Base-by-base conservation (phyloP, 305 asterid genomes). In the Plantago lanceolata region DNA sequence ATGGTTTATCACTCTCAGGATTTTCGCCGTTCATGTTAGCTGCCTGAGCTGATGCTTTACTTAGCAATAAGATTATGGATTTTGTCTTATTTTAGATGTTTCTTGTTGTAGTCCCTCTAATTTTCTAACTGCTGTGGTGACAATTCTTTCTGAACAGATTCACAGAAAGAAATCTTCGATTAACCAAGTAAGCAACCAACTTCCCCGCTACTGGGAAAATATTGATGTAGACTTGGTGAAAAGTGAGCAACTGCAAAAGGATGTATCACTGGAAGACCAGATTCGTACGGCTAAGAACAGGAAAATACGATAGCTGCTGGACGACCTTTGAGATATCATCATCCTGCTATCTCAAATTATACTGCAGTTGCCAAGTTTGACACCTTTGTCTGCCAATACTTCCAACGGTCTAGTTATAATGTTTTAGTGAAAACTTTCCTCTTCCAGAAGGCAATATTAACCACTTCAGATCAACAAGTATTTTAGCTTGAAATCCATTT, bases 181-280 rank as follows among this genome's bases (percentile, higher is more conserved):
- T 54, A 73, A 80, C 58, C 86, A 49, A 56, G 75, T 84, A 18
- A 74, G 75, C 73, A 66, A 58, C 66, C 86, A 81, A 57, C 71
- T 71, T 48, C 66, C 47, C 44, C 79, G 82, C 62, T 69, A 78
- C 33, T 92, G 96, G 96, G 93, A 82, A 72, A 85, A 81, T 58
- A 57, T 92, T 48, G 91, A 89, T 64, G 6, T 81, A 61, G 76
- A 79, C 29, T 51, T 74, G 13, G 70, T 63, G 29, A 80, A 78
- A 69, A 66, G 67, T 21, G 79, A 77, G 57, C 75, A 68, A 35
- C 26, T 61, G 67, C 78, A 61, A 47, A 74, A 75, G 71, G 79
- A 76, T 65, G 68, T 71, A 57, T 73, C 95, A 16, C 82, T 89
- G 15, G 95, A 85, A n/a, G 95, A 92, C 73, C 95, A 89, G 81